Conservation (phyloP, 768 basidiomycete species). For the Dendrothele bispora region DNA sequence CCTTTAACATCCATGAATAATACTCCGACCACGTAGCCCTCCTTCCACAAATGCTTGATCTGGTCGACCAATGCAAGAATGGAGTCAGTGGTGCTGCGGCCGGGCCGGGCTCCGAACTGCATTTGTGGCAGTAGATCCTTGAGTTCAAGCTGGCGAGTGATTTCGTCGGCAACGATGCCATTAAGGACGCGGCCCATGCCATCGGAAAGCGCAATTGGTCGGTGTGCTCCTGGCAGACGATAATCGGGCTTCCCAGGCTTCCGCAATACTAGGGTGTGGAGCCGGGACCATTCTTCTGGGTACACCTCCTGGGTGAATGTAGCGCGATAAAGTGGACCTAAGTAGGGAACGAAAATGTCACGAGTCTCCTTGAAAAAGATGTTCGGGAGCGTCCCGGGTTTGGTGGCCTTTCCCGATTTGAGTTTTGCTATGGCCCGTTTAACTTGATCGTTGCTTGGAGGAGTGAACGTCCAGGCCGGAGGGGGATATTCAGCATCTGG, state of each 20-base stretch:
- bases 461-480: neutral
- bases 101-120: constrained; percentile 30
- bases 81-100: constrained; percentile 26
- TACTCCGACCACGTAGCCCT: constrained; percentile 18
- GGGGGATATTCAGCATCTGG: constrained; percentile 8
- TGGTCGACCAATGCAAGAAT: constrained; percentile 20
- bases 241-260: constrained; percentile 36
- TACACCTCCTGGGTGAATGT: constrained; percentile 22
- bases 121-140: constrained; percentile 19
- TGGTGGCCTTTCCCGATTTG: constrained; percentile 19
- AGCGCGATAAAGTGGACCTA: constrained; percentile 28
- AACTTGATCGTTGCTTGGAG: constrained; percentile 17
- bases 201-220: constrained; percentile 32
- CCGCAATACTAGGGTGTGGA: constrained; percentile 26
- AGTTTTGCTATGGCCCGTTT: constrained; percentile 9
- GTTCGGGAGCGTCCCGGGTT: constrained; percentile 23
- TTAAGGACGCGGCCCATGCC: neutral
- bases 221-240: constrained; percentile 26
- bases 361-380: constrained; percentile 22
- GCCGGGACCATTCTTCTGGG: constrained; percentile 27
- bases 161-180: neutral
- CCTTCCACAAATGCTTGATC: constrained; percentile 21
- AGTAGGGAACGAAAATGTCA: constrained; percentile 23
- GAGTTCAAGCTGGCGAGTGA: constrained; percentile 13
- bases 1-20: constrained; percentile 31